Base-by-base conservation (phyloP, 129 eudicot genomes). In the Arctium minus region DNA sequence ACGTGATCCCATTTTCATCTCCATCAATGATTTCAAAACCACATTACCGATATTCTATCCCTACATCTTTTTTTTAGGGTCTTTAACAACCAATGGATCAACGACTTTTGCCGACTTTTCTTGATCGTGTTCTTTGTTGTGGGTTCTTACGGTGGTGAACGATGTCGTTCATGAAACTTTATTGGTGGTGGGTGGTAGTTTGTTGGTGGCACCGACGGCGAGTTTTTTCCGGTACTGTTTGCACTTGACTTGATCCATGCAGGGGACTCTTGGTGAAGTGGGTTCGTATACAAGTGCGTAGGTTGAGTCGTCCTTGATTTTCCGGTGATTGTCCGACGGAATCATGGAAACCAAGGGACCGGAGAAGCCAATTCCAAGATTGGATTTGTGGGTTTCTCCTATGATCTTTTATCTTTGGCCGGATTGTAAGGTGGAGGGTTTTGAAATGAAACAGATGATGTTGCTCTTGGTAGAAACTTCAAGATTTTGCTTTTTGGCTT, bases 231-330 rank as follows among this genome's bases (percentile, higher is more conserved):
- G 81, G 84, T 81, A 85, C 79, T 83, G 89, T 89, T 95, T 91
- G 86, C 86, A 84, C 91, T 95, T 95, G 88, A 92, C 87, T 29
- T 85, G 90, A 31, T 97, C 98, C 91, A 92, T 89, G 80, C 98
- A 95, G 3, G 97, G 89, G 56, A 95, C 90, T 76, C 86, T 88
- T 0, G 97, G 97, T 3, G 97, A 92, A 3, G 94, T 89, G 73
- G 96, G 97, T 70, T 92, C 96, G 17, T 56, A 73, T 12, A 42
- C 39, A n/a, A 82, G 91, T 4, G 87, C 13, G 12, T 32, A 84
- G 27, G 67, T 84, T 44, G 82, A 79, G 40, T 83, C 81, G 85
- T 77, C 81, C 18, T 68, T 88, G 40, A 85, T 50, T 83, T 60
- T 86, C n/a, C 80, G 74, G 39, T 90, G 85, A 68, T 89, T 89